phyloP scores from a whole-genome alignment of 148 eudicot genomes.

The Persicaria tinctoria region DNA sequence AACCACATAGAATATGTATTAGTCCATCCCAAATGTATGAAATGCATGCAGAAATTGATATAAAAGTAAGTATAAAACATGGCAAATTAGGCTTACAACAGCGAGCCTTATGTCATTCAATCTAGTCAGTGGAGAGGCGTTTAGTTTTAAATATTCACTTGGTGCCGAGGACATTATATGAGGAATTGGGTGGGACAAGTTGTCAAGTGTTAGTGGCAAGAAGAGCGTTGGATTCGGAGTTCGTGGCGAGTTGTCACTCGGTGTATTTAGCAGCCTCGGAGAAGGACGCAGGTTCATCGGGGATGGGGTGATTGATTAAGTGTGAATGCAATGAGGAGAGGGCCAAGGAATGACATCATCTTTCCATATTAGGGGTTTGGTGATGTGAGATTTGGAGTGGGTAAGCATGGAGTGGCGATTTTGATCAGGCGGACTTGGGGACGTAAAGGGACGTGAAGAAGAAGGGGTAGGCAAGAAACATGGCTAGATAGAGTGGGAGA shows the following conservation, averaged over 20 bases:
- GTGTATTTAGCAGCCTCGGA: background rate
- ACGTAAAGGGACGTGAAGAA: no score
- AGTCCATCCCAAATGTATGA: no score
- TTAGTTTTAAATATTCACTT: background rate
- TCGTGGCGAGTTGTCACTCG: background rate
- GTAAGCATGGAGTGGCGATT: background rate
- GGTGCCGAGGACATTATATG: background rate
- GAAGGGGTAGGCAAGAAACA: background rate
- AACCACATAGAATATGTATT: no score
- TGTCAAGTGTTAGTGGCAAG: background rate
- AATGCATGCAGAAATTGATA: no score
- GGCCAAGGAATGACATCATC: background rate
- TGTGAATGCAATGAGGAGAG: background rate
- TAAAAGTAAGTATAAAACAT: no score
- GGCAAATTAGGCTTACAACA: no score
- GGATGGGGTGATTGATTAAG: background rate
- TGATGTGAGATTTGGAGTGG: no score
- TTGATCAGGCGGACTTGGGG: no score
- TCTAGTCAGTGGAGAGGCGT: background rate
- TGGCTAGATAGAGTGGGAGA: no score
- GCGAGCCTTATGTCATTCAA: background rate
- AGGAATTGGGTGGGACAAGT: background rate
- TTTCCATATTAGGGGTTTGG: background rate
- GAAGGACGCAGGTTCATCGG: background rate
- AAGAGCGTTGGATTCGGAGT: background rate